phyloP scores from a whole-genome alignment of 73 alveolate genomes.

The Diophrys sp. region DNA sequence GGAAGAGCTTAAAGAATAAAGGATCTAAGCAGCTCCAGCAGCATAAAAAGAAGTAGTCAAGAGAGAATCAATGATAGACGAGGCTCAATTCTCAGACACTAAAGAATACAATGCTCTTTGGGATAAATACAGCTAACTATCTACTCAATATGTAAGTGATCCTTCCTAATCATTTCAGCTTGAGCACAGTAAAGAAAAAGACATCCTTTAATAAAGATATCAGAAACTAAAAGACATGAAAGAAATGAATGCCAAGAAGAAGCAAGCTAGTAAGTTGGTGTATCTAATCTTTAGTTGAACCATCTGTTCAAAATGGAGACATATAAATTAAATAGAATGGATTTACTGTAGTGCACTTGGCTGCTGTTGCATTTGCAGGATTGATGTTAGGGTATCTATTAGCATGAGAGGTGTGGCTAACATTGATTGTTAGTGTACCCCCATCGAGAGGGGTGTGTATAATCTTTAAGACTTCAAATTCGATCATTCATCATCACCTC shows the following conservation, averaged over 20 bases:
- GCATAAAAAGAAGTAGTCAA: not conserved
- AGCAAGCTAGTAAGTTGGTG: not conserved
- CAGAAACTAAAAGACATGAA: not conserved
- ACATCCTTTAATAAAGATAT: no score
- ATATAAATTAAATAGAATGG: not conserved
- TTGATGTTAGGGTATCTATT: not conserved
- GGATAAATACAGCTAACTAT: not conserved
- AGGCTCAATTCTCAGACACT: not conserved
- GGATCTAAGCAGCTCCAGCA: not conserved
- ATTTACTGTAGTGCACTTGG: not conserved
- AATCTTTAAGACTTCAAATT: not conserved
- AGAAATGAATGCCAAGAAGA: not conserved
- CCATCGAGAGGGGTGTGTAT: not conserved
- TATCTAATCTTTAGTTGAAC: no score
- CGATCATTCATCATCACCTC: slow-evolving; percentile 42
- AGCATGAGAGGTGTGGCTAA: not conserved
- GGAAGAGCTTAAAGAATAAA: not conserved
- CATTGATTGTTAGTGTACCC: not conserved
- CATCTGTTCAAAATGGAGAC: not conserved
- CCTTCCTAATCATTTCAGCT: no score
- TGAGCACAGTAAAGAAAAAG: not conserved
- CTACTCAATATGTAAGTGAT: not conserved
- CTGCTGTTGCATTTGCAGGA: not conserved
- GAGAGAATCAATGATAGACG: not conserved
- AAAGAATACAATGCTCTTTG: not conserved